Evolutionary conservation across 176 grass and related monocot genomes (phyloP), one percentile per base, ranked within the genome.

Genomic region (Hordeum vulgare): DNA sequence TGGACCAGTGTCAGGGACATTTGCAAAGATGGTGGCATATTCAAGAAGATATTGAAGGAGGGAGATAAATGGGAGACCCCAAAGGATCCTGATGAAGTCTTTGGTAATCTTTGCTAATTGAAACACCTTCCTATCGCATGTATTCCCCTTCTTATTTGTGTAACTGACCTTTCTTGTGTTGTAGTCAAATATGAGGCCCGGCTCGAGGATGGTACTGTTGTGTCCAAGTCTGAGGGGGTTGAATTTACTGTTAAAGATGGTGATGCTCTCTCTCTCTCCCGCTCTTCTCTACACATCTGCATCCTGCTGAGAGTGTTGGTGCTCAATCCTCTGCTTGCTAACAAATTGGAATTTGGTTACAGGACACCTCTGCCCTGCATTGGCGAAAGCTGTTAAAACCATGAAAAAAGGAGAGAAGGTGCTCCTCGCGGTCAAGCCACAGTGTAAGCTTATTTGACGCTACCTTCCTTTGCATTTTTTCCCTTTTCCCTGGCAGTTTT

Each of bases 41-140:
- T 94, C 37, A 99, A 94, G 88, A 99, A 94, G 60, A 94, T 96
- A 23, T 21, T 99, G 41, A 92, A 85, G 33, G 89, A 92, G 80
- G 97, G 97, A 28, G 91, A 94, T 41, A 99, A 99, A 80, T 99
- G 97, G 97, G 97, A 96, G 78, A 99, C 89, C 70, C 93, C 91
- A n/a, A 99, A 94, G 67, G 93, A 99, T 80, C 89, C 80, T 1
- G 96, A 96, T 74, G 93, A 99, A 96, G 93, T 99, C 49, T 75
- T 99, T 81, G 97, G 97, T 99, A 92, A 62, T 34, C 73, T 40
- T 89, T 79, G 34, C 37, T 83, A 39, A 73, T 37, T 49, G 35
- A 20, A 51, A 61, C 11, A 37, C 2, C 17, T 49, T 61, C 2
- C 20, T 31, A 31, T 47, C 17, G 24, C 57, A 45, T 21, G 17